Percentiles rank a stretch among this genome's conserved stretches.
Evolutionary conservation across 179 eudicot species (phyloP).

Genomic region (Silene coronaria): DNA sequence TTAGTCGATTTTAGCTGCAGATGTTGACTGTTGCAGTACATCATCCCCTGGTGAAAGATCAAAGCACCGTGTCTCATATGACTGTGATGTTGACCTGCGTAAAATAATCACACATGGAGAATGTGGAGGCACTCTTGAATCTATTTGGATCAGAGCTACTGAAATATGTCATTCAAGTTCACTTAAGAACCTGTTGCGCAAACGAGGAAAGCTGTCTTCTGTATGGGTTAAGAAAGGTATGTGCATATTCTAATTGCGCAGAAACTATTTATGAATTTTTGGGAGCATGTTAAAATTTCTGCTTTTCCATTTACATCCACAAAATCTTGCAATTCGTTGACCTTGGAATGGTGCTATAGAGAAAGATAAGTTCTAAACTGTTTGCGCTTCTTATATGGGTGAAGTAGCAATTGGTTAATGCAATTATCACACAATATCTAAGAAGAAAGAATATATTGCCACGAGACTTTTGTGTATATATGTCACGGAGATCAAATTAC

Average conservation of each 20-base stretch:
- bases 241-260: neutral
- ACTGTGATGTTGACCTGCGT: conserved; percentile 35
- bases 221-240: conserved; percentile 70
- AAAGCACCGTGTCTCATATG: conserved; percentile 53
- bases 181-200: conserved; percentile 52
- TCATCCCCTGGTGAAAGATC: conserved; percentile 71
- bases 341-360: no score
- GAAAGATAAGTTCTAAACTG: no score
- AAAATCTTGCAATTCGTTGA: no score
- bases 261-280: neutral
- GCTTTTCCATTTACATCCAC: no score
- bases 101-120: conserved; percentile 40
- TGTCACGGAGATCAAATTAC: no score
- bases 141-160: conserved; percentile 68
- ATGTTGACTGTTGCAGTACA: conserved; percentile 69
- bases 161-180: conserved; percentile 61
- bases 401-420: no score
- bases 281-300: no score
- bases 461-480: no score
- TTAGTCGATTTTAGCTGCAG: conserved; percentile 38
- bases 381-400: no score
- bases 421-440: no score
- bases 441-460: no score
- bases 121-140: conserved; percentile 45
- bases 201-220: conserved; percentile 71